These are phyloP conservation scores for Alternaria ventricosa DNA, from an alignment of 2,329 filamentous ascomycete genomes.

Conservation along the genomic window DNA sequence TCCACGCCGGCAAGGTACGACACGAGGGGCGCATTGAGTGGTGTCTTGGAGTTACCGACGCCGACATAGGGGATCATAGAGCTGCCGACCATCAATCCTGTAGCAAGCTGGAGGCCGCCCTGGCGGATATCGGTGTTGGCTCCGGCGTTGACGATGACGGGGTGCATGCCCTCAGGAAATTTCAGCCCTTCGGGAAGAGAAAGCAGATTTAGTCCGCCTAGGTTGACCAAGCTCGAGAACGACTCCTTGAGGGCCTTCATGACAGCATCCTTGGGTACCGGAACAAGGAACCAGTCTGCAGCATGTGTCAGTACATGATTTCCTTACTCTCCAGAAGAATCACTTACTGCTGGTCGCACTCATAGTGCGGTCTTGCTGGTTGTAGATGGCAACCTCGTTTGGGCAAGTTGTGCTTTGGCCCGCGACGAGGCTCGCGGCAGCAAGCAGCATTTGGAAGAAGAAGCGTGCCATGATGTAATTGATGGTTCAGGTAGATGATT, in stretches of 20 bases:
- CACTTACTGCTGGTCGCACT: constrained; percentile 8
- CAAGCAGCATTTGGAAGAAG: not conserved
- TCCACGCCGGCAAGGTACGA: constrained; percentile 8
- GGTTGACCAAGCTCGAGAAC: constrained; percentile 2
- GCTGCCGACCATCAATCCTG: not conserved
- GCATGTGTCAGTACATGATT: not conserved
- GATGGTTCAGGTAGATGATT: not conserved
- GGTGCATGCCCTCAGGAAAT: constrained; percentile 8
- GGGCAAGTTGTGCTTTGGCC: constrained; percentile 4
- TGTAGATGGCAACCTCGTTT: constrained; percentile 15
- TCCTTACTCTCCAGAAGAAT: not conserved
- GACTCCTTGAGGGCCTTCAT: constrained; percentile 10
- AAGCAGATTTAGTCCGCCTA: constrained; percentile 3
- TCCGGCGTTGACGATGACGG: constrained; percentile 6
- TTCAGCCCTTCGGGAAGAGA: not conserved
- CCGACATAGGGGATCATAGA: constrained; percentile 11
- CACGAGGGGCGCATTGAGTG: constrained; percentile 9
- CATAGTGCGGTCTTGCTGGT: constrained; percentile 14
- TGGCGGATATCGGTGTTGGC: constrained; percentile 9
- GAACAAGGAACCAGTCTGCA: constrained; percentile 12
- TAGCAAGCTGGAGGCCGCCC: constrained; percentile 6
- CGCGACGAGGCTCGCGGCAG: constrained; percentile 3
- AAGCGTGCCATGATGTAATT: constrained; percentile 3
- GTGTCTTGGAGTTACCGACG: not conserved
- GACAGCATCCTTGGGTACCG: constrained; percentile 6